A percentile compares a stretch with the other conserved stretches of the same genome.
These are phyloP conservation scores for Astragalus membranaceus DNA, from an alignment of 306 rosid species.

Conservation along the genomic window DNA sequence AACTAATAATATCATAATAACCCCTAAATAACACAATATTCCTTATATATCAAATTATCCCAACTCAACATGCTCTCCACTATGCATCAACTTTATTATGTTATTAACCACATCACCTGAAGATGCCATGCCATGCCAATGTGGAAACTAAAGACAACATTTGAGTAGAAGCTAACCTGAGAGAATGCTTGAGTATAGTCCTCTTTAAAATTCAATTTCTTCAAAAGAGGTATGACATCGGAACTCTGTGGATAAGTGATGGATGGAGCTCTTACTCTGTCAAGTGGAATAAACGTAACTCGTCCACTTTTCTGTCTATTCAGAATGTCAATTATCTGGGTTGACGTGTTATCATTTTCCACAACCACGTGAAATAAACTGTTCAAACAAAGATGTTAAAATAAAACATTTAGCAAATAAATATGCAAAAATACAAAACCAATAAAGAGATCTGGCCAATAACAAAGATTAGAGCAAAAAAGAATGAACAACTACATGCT, in stretches of 20 bases:
- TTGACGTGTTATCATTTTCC: slow-evolving; percentile 79
- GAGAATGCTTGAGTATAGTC: slow-evolving; percentile 58
- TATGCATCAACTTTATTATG: not conserved
- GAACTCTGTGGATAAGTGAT: slow-evolving; percentile 77
- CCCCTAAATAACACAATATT: not conserved
- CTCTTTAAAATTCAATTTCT: slow-evolving; percentile 54
- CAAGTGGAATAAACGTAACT: slow-evolving; percentile 91
- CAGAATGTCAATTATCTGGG: slow-evolving; percentile 91
- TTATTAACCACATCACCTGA: not conserved
- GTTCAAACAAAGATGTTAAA: slow-evolving; percentile 28
- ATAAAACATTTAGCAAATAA: slow-evolving; percentile 10
- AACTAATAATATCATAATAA: not conserved
- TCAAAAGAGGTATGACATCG: slow-evolving; percentile 80
- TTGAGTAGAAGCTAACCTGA: slow-evolving; percentile 56
- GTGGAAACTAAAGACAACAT: slow-evolving; percentile 7
- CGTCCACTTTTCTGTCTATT: slow-evolving; percentile 85
- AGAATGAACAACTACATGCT: not conserved
- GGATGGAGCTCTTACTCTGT: slow-evolving; percentile 79
- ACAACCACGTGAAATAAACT: slow-evolving; percentile 98
- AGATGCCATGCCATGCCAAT: not conserved
- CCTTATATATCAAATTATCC: not conserved
- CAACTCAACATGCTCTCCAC: not conserved
- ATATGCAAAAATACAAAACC: not conserved
- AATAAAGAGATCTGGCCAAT: not conserved
- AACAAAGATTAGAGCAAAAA: not conserved